phyloP scores from a whole-genome alignment of 768 basidiomycete species.

The Krasilnikovozyma curviuscula region DNA sequence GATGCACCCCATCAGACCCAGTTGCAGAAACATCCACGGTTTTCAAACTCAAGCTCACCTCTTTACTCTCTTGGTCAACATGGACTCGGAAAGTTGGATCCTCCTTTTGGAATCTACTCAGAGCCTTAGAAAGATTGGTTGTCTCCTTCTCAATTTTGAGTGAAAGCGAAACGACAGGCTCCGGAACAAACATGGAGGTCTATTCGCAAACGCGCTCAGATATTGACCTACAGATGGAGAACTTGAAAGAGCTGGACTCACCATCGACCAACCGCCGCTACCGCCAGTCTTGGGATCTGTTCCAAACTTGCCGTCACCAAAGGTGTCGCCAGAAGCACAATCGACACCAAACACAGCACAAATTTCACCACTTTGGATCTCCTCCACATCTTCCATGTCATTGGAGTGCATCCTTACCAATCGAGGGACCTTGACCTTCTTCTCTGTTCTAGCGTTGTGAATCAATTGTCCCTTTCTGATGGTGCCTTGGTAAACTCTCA shows the following conservation, averaged over 20 bases:
- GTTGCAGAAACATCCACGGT: not conserved
- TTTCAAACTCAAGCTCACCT: constrained; percentile 34
- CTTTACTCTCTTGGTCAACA: constrained; percentile 79
- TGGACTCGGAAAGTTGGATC: constrained; percentile 98
- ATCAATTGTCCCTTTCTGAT: constrained; percentile 69
- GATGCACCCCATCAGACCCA: not conserved
- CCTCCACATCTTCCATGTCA: constrained; percentile 97
- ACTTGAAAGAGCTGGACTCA: constrained; percentile 26
- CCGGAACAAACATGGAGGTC: constrained; percentile 97
- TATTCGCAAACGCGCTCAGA: constrained; percentile 21
- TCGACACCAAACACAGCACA: constrained; percentile 99
- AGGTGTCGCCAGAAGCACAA: constrained; percentile 92
- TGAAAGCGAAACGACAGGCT: constrained; percentile 89
- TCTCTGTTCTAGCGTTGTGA: constrained; percentile 81
- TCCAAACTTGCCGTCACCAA: constrained; percentile 96
- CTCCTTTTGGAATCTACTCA: constrained; percentile 95
- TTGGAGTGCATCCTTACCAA: constrained; percentile 96
- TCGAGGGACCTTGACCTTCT: constrained; percentile 89
- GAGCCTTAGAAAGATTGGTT: constrained; percentile 86
- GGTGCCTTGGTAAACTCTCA: constrained; percentile 91
- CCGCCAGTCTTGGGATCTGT: constrained; percentile 50
- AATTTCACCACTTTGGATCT: constrained; percentile 91
- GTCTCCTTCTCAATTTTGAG: constrained; percentile 82
- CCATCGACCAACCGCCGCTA: constrained; percentile 99
- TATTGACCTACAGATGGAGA: not conserved